phyloP scores from a whole-genome alignment of 2,329 filamentous ascomycete genomes.

The Verticillium zaregamsianum region DNA sequence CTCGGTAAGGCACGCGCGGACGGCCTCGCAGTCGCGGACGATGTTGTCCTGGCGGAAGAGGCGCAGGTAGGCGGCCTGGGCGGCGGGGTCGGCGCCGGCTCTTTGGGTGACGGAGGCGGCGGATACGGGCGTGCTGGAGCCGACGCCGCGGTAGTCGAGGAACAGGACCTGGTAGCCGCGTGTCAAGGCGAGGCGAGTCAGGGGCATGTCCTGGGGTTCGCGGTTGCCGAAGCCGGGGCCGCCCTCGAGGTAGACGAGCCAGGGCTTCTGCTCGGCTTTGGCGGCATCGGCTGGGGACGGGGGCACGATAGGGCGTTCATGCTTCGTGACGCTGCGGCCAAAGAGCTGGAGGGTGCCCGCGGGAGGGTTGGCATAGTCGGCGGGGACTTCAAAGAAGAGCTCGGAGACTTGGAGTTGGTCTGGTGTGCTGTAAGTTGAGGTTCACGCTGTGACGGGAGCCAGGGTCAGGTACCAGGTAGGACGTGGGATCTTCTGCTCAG shows the following conservation, averaged over 20 bases:
- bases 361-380: slow-evolving; percentile 65
- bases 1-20: slow-evolving; percentile 69
- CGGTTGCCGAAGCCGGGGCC: slow-evolving; percentile 78
- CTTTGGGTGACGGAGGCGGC: slow-evolving; percentile 59
- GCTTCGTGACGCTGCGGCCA: slow-evolving; percentile 66
- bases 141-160: slow-evolving; percentile 89
- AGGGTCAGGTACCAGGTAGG: slow-evolving; percentile 20
- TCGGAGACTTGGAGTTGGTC: slow-evolving; percentile 75
- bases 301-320: slow-evolving; percentile 56
- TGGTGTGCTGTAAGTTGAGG: slow-evolving; percentile 23
- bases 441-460: not conserved
- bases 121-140: slow-evolving; percentile 76
- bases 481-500: slow-evolving; percentile 38
- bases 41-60: slow-evolving; percentile 87
- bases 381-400: slow-evolving; percentile 81
- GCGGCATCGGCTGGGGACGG: slow-evolving; percentile 29
- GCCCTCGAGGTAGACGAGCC: slow-evolving; percentile 74
- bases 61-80: slow-evolving; percentile 77
- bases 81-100: slow-evolving; percentile 55
- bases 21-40: slow-evolving; percentile 82
- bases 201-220: slow-evolving; percentile 67
- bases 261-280: slow-evolving; percentile 42
- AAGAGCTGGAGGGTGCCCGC: slow-evolving; percentile 68
- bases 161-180: slow-evolving; percentile 82
- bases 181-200: slow-evolving; percentile 67